Base-by-base conservation (phyloP, 805 yeast genomes). In the Candida ipomoeae region DNA sequence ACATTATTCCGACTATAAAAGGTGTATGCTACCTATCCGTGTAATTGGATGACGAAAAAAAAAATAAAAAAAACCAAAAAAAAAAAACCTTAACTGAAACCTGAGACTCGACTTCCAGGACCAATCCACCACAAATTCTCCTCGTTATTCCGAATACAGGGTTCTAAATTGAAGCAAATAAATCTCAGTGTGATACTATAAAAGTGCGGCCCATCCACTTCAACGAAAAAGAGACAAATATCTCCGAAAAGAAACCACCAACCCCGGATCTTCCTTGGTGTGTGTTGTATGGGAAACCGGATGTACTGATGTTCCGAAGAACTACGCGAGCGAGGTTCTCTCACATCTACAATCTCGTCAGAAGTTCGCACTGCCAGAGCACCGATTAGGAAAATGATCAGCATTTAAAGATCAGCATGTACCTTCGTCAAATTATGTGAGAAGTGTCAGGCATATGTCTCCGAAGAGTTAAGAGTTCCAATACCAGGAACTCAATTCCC, bases 281-380 rank as follows among this genome's bases (percentile, higher is more conserved):
- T n/a, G 36, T n/a, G 36, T 15, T 34, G 36, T n/a, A 15, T 7
- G 18, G 15, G 10, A 34, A 26, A 26, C 5, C 11, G 11, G 11
- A 8, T 10, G 21, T 17, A 36, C 26, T 21, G 15, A 26, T 26
- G 29, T 26, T 4, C 11, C 11, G 11, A 8, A 26, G 29, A 10
- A 26, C 29, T 26, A 13, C 21, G 26, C 40, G n/a, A 20, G 14
- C 23, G 13, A 37, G 15, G 40, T 26, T 26, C 11, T 10, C 15
- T 11, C 29, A 15, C 21, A 10, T 14, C 6, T 37, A 14, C 38
- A 37, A 37, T 11, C n/a, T 17, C 29, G 26, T 26, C 5, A 20
- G 40, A 37, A 39, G 37, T 41, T 29, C 44, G 44, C 44, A 32
- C 23, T 18, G 44, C 37, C 44, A n/a, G 18, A 29, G 8, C 42